These are phyloP conservation scores for Pleodorina starrii DNA, from an alignment of 139 green algal genomes.

Conservation along the genomic window DNA sequence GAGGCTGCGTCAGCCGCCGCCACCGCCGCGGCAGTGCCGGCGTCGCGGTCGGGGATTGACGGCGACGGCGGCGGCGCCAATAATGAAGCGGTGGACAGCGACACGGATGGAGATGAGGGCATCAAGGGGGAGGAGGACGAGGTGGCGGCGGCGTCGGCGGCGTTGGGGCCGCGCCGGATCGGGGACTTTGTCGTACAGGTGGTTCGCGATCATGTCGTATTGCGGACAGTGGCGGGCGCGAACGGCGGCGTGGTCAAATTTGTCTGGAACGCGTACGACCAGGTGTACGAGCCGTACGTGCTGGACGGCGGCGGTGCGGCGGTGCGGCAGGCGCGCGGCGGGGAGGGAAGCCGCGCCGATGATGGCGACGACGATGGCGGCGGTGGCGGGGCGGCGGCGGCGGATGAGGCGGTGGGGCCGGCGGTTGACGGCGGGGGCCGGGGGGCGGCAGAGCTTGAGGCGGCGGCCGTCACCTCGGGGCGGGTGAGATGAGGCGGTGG, in stretches of 20 bases:
- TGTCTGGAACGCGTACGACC: slow-evolving; percentile 46
- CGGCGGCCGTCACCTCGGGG: no score
- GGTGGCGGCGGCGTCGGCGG: no score
- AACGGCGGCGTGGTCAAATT: slow-evolving; percentile 37
- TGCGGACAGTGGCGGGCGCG: slow-evolving; percentile 19
- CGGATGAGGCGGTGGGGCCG: no score
- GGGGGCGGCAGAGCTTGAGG: no score
- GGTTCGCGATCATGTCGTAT: neutral
- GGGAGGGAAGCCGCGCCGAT: no score
- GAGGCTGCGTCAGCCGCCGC: neutral
- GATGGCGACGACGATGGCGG: no score
- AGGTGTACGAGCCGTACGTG: slow-evolving; percentile 26
- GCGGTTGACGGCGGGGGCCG: no score
- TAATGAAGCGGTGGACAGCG: neutral
- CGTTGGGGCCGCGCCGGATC: neutral
- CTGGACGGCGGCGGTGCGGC: neutral
- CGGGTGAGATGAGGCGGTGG: no score
- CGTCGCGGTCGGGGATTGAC: no score
- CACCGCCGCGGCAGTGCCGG: neutral
- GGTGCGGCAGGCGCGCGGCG: no score
- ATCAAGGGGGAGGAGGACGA: no score
- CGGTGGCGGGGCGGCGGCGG: no score
- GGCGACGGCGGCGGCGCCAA: neutral
- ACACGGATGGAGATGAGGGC: neutral
- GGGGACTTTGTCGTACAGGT: slow-evolving; percentile 18